phyloP scores from a whole-genome alignment of 2,329 filamentous ascomycete species.

The Trichoderma sp. region DNA sequence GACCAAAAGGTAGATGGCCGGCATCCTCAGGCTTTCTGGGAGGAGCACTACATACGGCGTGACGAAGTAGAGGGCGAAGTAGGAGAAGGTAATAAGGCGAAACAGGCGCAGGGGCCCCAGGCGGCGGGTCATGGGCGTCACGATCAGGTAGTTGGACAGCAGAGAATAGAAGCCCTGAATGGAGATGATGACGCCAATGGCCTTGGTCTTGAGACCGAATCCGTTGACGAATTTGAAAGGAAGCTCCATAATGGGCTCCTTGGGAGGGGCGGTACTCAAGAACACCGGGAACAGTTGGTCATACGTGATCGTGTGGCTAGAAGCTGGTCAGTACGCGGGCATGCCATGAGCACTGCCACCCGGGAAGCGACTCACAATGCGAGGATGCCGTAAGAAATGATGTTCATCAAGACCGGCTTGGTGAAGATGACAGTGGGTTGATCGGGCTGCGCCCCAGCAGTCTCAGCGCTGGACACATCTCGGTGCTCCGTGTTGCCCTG shows the following conservation, averaged over 20 bases:
- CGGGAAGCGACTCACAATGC: slow-evolving; percentile 71
- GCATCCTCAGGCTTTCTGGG: slow-evolving; percentile 69
- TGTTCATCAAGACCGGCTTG: slow-evolving; percentile 80
- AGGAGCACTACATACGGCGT: slow-evolving; percentile 89
- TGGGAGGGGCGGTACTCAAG: slow-evolving; percentile 67
- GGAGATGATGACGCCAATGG: slow-evolving; percentile 85
- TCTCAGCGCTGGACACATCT: slow-evolving; percentile 21
- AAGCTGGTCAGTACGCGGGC: slow-evolving; percentile 29
- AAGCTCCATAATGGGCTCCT: slow-evolving; percentile 58
- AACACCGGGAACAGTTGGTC: slow-evolving; percentile 93
- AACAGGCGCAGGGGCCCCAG: slow-evolving; percentile 82
- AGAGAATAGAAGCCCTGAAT: slow-evolving; percentile 89
- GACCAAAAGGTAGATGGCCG: slow-evolving; percentile 75
- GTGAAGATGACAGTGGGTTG: slow-evolving; percentile 68
- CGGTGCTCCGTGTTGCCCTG: slow-evolving; percentile 33
- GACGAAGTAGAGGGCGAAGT: slow-evolving; percentile 83
- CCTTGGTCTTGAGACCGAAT: slow-evolving; percentile 79
- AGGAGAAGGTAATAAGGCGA: slow-evolving; percentile 76
- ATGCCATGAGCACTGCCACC: neutral
- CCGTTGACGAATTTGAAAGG: slow-evolving; percentile 90
- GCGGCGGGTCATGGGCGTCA: slow-evolving; percentile 73
- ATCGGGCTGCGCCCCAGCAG: neutral
- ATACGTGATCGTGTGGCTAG: slow-evolving; percentile 92
- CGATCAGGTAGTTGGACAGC: slow-evolving; percentile 79
- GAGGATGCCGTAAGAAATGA: slow-evolving; percentile 86